Evolutionary conservation across 768 basidiomycete species (phyloP), one percentile per base, ranked within the genome.

Genomic region (Trametes cinnabarina): DNA sequence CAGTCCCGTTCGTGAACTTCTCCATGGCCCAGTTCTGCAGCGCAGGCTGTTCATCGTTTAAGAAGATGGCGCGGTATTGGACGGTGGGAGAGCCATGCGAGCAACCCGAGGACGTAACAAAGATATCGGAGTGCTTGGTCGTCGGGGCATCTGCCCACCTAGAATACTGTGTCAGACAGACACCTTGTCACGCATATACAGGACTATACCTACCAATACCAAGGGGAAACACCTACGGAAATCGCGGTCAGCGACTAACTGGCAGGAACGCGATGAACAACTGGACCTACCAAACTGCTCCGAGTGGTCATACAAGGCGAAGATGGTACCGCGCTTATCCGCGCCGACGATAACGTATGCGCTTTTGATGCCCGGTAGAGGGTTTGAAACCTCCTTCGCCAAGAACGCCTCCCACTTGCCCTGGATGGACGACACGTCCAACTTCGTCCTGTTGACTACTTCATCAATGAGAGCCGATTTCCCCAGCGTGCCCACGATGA

Each of bases 61-160:
- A 71, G 74, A 90, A 86, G 41, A 88, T 80, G 14, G 83, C 88
- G 32, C 87, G 80, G 63, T 85, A 88, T 66, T 87, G 83, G 55
- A 90, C 85, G 8, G 82, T 82, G 3, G 88, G 87, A 15, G 76
- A 65, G 40, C 84, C 87, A 70, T 88, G 86, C 6, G 72, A 58
- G 57, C 76, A 77, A 0, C 73, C 72, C 7, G 69, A 43, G 1
- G 72, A 62, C 4, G 76, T 62, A 12, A 83, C 78, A 61, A 79
- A 82, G 23, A 89, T 58, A 34, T 80, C 69, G 11, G 74, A 67
- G 34, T 84, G 78, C 30, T 75, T 72, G 15, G 78, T 79, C 1
- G 79, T 76, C 8, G 85, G 85, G n/a, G 87, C 87, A 68, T 90
- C 87, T n/a, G 87, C 85, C 87, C 87, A 90, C 83, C 82, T 86